Conservation (phyloP, 495 filamentous ascomycete genomes). For the Hypoxylon cercidicola region DNA sequence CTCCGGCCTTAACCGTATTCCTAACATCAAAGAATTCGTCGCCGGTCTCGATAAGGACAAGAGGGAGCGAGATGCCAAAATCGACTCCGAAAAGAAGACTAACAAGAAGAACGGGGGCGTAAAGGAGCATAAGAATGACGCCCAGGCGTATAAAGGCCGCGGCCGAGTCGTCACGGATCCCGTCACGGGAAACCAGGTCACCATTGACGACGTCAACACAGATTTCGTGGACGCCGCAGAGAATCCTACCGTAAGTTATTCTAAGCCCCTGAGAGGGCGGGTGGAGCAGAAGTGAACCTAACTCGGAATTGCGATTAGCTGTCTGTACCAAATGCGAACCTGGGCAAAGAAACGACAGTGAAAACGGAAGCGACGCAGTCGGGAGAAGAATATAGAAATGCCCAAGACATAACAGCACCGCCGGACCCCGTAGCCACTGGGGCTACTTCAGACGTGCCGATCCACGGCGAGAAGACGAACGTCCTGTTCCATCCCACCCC, state of each 20-base stretch:
- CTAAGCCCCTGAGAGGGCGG: not conserved
- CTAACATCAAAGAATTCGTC: constrained; percentile 87
- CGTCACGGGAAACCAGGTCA: constrained; percentile 83
- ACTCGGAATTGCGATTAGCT: constrained; percentile 58
- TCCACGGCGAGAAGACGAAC: constrained; percentile 95
- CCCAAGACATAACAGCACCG: constrained; percentile 90
- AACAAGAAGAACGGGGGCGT: constrained; percentile 47
- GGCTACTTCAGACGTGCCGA: constrained; percentile 90
- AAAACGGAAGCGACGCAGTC: constrained; percentile 68
- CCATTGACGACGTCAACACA: constrained; percentile 82
- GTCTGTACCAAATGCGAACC: constrained; percentile 89
- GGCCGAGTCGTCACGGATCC: constrained; percentile 85
- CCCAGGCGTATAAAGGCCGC: constrained; percentile 54
- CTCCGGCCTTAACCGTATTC: constrained; percentile 78
- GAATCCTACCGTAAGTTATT: constrained; percentile 67
- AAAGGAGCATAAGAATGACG: constrained; percentile 53
- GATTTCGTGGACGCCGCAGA: constrained; percentile 76
- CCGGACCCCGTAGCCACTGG: constrained; percentile 84
- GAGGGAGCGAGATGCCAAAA: constrained; percentile 73
- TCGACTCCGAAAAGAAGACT: constrained; percentile 63
- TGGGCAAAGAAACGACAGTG: constrained; percentile 74
- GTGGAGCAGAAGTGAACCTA: too few species aligned
- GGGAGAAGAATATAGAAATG: constrained; percentile 78
- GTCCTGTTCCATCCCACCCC: constrained; percentile 96
- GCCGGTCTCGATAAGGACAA: constrained; percentile 81